Percentiles rank a stretch among this genome's conserved stretches.
phyloP scores from a whole-genome alignment of 177 flowering plant species.

The Telopea speciosissima region DNA sequence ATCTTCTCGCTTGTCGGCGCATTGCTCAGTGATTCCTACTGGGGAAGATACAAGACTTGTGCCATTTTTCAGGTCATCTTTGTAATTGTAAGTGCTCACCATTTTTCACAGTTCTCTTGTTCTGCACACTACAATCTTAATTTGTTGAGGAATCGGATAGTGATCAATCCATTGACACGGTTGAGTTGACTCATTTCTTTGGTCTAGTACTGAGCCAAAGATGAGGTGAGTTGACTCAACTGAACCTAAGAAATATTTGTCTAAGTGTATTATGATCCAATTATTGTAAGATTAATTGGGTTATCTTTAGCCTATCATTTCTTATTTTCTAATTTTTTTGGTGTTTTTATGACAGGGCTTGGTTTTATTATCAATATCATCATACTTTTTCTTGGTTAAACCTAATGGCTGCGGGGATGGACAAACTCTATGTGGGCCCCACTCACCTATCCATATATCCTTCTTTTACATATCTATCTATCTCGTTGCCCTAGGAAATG shows the following conservation, averaged over 20 bases:
- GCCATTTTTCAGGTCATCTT: conserved; percentile 66
- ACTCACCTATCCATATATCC: conserved; percentile 35
- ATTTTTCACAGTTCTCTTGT: background rate
- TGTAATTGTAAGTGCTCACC: conserved; percentile 39
- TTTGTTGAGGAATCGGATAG: background rate
- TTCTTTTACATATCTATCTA: conserved; percentile 60
- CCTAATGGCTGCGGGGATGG: conserved; percentile 58
- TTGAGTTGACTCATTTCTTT: background rate
- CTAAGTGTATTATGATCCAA: background rate
- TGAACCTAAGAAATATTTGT: background rate
- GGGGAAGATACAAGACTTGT: conserved; percentile 80
- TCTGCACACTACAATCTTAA: no score
- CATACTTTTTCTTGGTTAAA: conserved; percentile 50
- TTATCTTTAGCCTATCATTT: background rate
- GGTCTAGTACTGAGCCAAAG: no score
- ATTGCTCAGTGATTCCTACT: conserved; percentile 66
- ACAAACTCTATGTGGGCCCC: conserved; percentile 30
- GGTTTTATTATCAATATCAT: conserved; percentile 44
- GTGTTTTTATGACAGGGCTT: conserved; percentile 46
- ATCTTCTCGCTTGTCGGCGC: conserved; percentile 59
- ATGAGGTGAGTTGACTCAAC: background rate
- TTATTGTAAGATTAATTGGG: background rate
- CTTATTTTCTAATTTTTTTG: background rate
- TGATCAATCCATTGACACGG: background rate
- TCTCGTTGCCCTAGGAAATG: conserved; percentile 64